Evolutionary conservation across 176 grass and related monocot genomes (phyloP).

Genomic region (Zea luxurians): DNA sequence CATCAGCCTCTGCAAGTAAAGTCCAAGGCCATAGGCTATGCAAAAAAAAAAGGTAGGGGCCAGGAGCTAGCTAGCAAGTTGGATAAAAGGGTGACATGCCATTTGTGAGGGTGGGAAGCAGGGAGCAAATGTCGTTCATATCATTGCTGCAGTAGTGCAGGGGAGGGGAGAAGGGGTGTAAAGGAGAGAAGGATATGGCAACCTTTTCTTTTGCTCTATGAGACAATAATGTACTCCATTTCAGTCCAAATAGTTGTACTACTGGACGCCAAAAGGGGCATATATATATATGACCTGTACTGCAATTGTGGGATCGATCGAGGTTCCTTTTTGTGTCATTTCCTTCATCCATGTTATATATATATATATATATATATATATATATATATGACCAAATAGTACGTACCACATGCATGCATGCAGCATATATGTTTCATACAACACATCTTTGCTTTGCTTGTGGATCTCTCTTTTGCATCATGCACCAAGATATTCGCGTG

Average conservation of each 20-base stretch:
- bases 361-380: neutral
- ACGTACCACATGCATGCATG: too few species aligned
- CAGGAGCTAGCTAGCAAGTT: constrained; percentile 33
- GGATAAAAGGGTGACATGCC: constrained; percentile 51
- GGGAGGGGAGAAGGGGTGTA: neutral
- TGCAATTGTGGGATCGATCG: neutral
- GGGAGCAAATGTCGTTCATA: constrained; percentile 46
- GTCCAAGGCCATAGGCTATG: constrained; percentile 24
- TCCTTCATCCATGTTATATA: neutral
- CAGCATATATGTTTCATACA: too few species aligned
- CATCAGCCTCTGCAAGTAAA: constrained; percentile 18
- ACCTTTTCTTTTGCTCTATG: neutral
- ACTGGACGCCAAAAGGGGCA: constrained; percentile 24
- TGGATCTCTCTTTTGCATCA: too few species aligned
- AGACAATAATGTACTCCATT: constrained; percentile 44
- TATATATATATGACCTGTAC: neutral
- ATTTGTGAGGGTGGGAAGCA: constrained; percentile 30
- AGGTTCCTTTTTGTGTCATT: constrained; percentile 6
- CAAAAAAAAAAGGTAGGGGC: constrained; percentile 37
- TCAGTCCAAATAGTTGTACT: constrained; percentile 27
- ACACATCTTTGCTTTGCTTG: too few species aligned
- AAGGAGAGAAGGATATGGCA: neutral
- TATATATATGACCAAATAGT: neutral
- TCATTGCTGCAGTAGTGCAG: constrained; percentile 25
- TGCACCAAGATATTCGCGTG: too few species aligned